phyloP scores from a whole-genome alignment of 805 yeast species.

The Pichia occidentalis region DNA sequence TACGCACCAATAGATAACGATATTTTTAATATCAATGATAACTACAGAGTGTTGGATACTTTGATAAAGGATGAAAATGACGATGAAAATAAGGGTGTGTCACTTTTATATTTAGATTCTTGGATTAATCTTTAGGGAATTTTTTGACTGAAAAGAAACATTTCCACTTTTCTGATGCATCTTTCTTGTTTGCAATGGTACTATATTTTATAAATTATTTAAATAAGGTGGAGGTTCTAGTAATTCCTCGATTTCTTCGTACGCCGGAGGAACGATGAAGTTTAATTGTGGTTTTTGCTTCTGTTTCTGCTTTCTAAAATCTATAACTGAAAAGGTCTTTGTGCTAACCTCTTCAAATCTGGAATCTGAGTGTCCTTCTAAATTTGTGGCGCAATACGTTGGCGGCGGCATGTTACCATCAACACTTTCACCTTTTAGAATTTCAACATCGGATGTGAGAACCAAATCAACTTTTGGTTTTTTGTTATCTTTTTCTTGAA shows the following conservation, averaged over 20 bases:
- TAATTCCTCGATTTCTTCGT: constrained; percentile 13
- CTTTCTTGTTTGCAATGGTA: not conserved
- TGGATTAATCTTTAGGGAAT: constrained; percentile 23
- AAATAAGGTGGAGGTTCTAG: constrained; percentile 10
- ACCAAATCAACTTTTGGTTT: constrained; percentile 22
- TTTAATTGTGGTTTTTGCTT: constrained; percentile 4
- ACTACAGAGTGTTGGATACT: constrained; percentile 26
- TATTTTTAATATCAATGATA: constrained; percentile 28
- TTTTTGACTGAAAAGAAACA: too few relatives aligned
- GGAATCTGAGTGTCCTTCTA: not conserved
- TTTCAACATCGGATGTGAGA: constrained; percentile 16
- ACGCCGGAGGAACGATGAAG: constrained; percentile 14
- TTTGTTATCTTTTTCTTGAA: constrained; percentile 14
- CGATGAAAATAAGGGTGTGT: constrained; percentile 6
- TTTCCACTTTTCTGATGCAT: too few relatives aligned
- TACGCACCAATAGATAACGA: constrained; percentile 26
- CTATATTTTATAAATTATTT: not conserved
- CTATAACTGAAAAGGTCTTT: not conserved
- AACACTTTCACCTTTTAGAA: constrained; percentile 19
- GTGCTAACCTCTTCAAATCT: not conserved
- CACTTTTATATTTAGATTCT: constrained; percentile 25
- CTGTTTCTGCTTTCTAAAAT: not conserved
- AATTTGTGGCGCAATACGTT: constrained; percentile 11
- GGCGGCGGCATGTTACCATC: constrained; percentile 21
- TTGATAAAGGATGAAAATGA: constrained; percentile 15